Conservation (phyloP, 306 rosid species). For the Neltuma alba region DNA sequence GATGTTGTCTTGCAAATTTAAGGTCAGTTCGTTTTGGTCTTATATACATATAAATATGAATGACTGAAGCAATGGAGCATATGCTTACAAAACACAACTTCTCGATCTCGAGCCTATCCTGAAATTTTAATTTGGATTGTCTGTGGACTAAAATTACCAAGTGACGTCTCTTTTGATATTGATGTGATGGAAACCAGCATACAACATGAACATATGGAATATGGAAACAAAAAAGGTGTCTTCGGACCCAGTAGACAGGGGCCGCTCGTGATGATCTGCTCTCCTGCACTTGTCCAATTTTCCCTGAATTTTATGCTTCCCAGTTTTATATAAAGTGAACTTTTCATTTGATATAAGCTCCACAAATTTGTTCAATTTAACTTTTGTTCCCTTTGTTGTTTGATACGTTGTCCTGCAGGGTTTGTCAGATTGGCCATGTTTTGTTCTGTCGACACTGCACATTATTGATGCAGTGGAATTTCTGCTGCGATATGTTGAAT, state of each 20-base stretch:
- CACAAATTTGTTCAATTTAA: neutral
- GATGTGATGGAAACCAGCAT: neutral
- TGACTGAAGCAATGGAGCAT: too few relatives aligned
- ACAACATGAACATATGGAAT: neutral
- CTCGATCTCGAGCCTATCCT: too few relatives aligned
- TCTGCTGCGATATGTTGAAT: slow-evolving; percentile 40
- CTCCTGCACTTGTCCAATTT: slow-evolving; percentile 43
- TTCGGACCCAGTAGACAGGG: neutral
- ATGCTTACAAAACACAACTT: too few relatives aligned
- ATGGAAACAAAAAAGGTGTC: neutral
- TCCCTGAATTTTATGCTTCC: slow-evolving; percentile 54
- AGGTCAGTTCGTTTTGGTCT: too few relatives aligned
- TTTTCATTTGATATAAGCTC: slow-evolving; percentile 15
- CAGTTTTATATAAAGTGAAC: slow-evolving; percentile 23
- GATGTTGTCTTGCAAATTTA: too few relatives aligned
- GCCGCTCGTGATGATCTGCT: slow-evolving; percentile 58
- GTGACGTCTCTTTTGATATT: neutral
- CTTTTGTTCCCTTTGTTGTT: slow-evolving; percentile 26
- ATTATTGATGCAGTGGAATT: slow-evolving; percentile 50
- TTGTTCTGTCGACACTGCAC: slow-evolving; percentile 44
- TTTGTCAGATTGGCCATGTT: slow-evolving; percentile 74
- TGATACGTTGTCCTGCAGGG: slow-evolving; percentile 40
- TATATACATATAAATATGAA: too few relatives aligned
- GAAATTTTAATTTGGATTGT: neutral
- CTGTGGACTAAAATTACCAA: slow-evolving; percentile 1